These are phyloP conservation scores for Kalanchoe fedtschenkoi DNA, from an alignment of 164 flowering plant genomes.

Conservation along the genomic window DNA sequence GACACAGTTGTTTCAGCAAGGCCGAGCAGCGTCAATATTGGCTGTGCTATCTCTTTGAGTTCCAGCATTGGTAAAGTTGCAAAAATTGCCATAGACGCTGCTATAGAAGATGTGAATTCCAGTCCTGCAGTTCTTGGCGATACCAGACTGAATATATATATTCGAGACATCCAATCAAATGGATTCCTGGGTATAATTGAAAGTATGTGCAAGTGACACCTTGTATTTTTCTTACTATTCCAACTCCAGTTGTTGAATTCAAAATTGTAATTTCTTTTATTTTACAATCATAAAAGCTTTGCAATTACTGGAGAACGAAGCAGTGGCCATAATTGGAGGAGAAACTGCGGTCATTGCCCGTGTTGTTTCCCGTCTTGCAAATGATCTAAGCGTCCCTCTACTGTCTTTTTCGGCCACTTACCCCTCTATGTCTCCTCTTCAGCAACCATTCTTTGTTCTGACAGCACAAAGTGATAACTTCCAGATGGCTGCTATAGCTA, in stretches of 20 bases:
- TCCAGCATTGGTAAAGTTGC: conserved; percentile 47
- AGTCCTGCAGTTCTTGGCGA: conserved; percentile 49
- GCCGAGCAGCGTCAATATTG: conserved; percentile 31
- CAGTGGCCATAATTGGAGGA: conserved; percentile 53
- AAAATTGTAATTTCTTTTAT: neutral
- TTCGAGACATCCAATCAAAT: conserved; percentile 49
- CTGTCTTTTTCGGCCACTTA: conserved; percentile 58
- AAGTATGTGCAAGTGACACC: conserved; percentile 22
- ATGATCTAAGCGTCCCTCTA: conserved; percentile 46
- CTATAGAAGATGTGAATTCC: conserved; percentile 60
- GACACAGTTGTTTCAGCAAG: conserved; percentile 4
- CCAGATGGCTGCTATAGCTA: conserved; percentile 63
- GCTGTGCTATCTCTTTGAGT: conserved; percentile 41
- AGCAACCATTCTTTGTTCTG: conserved; percentile 44
- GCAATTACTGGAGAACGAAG: conserved; percentile 34
- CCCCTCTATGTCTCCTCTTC: conserved; percentile 51
- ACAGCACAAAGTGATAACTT: conserved; percentile 43
- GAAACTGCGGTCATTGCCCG: conserved; percentile 45
- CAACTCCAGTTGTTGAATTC: neutral
- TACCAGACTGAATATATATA: conserved; percentile 26
- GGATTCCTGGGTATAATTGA: conserved; percentile 51
- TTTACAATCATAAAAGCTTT: conserved; percentile 24
- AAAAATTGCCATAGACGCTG: conserved; percentile 54
- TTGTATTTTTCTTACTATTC: neutral
- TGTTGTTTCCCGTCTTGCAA: conserved; percentile 36